Evolutionary conservation across 2,329 filamentous ascomycete species (phyloP).

Genomic region (Penicillium aurantiogriseum): DNA sequence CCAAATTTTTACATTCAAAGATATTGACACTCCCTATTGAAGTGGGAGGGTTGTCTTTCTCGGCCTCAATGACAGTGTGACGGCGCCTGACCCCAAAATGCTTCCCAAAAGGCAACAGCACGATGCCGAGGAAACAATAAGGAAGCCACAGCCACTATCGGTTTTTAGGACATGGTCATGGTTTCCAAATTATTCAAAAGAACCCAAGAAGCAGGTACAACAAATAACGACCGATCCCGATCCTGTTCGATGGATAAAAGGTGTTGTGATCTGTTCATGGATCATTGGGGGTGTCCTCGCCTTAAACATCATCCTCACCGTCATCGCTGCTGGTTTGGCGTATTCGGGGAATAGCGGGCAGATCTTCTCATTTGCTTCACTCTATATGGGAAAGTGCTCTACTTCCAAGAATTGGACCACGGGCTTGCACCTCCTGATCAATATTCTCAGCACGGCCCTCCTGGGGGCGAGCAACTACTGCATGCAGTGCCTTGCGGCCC

Average conservation of each 20-base stretch:
- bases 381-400: neutral
- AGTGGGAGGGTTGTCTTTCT: neutral
- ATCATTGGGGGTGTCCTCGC: neutral
- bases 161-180: neutral
- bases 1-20: neutral
- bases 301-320: neutral
- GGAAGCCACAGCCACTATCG: neutral
- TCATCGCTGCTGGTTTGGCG: neutral
- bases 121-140: neutral
- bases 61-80: neutral
- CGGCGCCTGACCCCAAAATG: neutral
- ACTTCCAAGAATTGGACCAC: neutral
- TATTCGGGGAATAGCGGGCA: neutral
- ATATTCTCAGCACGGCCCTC: constrained; percentile 1
- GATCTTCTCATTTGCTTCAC: neutral
- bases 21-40: neutral
- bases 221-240: neutral
- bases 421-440: constrained; percentile 1
- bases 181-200: neutral
- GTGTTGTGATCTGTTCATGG: neutral
- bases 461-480: constrained; percentile 5
- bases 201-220: neutral
- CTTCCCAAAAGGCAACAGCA: neutral
- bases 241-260: neutral
- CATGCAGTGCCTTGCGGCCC: constrained; percentile 1